Evolutionary conservation across 768 basidiomycete genomes (phyloP).

Genomic region (Stropharia rugosoannulata): DNA sequence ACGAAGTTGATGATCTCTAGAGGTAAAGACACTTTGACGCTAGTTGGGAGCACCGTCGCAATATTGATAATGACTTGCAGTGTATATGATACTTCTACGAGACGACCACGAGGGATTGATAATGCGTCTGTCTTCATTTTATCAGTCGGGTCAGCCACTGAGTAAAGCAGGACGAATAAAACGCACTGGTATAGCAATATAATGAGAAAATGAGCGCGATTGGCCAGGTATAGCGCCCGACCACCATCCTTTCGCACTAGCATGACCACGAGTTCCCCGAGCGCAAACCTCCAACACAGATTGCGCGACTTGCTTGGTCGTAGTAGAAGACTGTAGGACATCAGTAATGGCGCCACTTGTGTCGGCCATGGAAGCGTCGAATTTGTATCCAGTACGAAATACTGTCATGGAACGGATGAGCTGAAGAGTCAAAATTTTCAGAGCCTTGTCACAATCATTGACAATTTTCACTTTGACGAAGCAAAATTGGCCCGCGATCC

Average conservation of each 20-base stretch:
- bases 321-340: conserved; percentile 62
- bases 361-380: conserved; percentile 24
- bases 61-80: conserved; percentile 64
- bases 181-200: conserved; percentile 74
- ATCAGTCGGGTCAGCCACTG: conserved; percentile 5
- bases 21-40: conserved; percentile 71
- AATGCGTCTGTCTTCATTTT: conserved; percentile 60
- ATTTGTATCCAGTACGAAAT: conserved; percentile 49
- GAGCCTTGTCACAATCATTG: conserved; percentile 67
- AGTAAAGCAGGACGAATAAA: background rate
- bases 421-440: conserved; percentile 63
- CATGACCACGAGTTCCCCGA: conserved; percentile 60
- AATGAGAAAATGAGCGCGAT: conserved; percentile 62
- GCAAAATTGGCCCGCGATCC: conserved; percentile 83
- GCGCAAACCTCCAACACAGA: conserved; percentile 66
- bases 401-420: conserved; percentile 66
- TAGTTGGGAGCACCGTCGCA: conserved; percentile 53
- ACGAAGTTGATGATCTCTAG: conserved; percentile 80
- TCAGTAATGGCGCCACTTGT: conserved; percentile 42
- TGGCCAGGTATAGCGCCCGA: conserved; percentile 70
- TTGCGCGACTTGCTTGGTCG: conserved; percentile 63
- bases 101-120: conserved; percentile 61
- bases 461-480: conserved; percentile 61
- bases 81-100: conserved; percentile 77
- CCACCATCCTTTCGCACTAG: conserved; percentile 91